These are phyloP conservation scores for Orbilia oligospora DNA, from an alignment of 2,329 filamentous ascomycete genomes.

Conservation along the genomic window DNA sequence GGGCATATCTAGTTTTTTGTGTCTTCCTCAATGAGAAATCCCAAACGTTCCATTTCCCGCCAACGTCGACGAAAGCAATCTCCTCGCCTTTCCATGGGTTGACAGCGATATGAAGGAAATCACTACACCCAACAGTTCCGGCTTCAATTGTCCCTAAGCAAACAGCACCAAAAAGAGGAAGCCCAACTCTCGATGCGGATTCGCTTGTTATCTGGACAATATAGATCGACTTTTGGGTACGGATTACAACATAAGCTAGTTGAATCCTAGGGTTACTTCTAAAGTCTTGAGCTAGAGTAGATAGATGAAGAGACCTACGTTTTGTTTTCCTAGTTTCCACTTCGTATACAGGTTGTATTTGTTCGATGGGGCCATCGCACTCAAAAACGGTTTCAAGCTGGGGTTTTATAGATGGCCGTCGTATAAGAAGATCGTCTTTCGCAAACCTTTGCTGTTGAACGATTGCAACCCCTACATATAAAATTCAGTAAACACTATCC, in stretches of 20 bases:
- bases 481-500: not conserved
- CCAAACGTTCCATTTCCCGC: constrained; percentile 49
- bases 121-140: constrained; percentile 13
- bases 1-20: constrained; percentile 17
- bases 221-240: constrained; percentile 40
- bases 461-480: constrained; percentile 13
- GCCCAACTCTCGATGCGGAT: not conserved
- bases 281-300: not conserved
- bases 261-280: not conserved
- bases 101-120: constrained; percentile 35
- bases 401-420: constrained; percentile 39
- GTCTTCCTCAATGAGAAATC: constrained; percentile 28
- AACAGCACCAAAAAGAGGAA: constrained; percentile 19
- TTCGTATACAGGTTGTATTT: constrained; percentile 40
- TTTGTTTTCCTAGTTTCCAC: constrained; percentile 24
- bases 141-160: constrained; percentile 34
- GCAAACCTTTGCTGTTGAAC: constrained; percentile 29
- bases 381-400: constrained; percentile 33
- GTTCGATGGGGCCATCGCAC: constrained; percentile 48
- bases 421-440: constrained; percentile 14
- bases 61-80: constrained; percentile 35
- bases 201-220: constrained; percentile 36
- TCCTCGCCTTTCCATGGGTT: constrained; percentile 50
- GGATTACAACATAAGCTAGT: constrained; percentile 38
- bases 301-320: constrained; percentile 13